These are phyloP conservation scores for Coffea humblotiana DNA, from an alignment of 305 asterid species.

Conservation along the genomic window DNA sequence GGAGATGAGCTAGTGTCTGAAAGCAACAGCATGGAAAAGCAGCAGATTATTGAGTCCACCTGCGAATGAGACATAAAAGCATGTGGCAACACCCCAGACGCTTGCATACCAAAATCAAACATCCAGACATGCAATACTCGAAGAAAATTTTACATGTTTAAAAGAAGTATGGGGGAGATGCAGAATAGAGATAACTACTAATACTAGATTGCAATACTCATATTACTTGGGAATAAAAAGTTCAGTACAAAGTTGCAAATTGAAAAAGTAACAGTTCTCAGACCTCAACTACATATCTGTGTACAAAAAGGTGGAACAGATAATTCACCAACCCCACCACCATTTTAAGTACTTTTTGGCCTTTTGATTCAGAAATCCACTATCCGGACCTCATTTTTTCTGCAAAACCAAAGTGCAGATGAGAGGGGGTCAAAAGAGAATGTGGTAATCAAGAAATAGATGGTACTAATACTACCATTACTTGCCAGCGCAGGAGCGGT, in stretches of 20 bases:
- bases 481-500: not conserved
- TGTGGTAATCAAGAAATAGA: constrained; percentile 9
- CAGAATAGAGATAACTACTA: not conserved
- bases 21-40: constrained; percentile 9
- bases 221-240: not conserved
- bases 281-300: constrained; percentile 4
- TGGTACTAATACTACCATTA: not conserved
- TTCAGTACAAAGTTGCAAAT: constrained; percentile 13
- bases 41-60: constrained; percentile 18
- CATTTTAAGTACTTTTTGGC: constrained; percentile 33
- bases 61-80: constrained; percentile 23
- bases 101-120: constrained; percentile 9
- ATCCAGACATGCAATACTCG: constrained; percentile 11
- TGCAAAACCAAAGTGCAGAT: constrained; percentile 32
- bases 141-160: not conserved
- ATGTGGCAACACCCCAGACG: constrained; percentile 29
- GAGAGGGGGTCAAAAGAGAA: constrained; percentile 21
- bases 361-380: constrained; percentile 36
- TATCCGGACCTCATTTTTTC: constrained; percentile 34
- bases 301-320: constrained; percentile 23
- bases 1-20: constrained; percentile 12
- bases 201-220: not conserved
- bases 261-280: constrained; percentile 3
- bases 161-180: not conserved
- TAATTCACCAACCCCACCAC: constrained; percentile 42